phyloP scores from a whole-genome alignment of 108 stramenopile genomes.

The Chaetoceros tenuissimus region DNA sequence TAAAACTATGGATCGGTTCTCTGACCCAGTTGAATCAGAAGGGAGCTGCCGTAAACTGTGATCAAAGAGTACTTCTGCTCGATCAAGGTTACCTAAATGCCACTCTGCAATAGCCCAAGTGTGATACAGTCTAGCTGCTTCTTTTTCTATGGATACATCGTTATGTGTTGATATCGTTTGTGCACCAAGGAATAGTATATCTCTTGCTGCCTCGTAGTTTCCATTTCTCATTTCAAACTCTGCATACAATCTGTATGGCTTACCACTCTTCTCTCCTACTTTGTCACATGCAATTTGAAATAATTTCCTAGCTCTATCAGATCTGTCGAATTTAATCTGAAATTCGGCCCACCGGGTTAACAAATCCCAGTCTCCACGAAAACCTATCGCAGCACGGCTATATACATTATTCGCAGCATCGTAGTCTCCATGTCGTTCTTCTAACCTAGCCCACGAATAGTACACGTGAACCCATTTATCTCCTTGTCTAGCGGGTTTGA shows the following conservation, averaged over 20 bases:
- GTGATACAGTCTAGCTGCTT: constrained; percentile 40
- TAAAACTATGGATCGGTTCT: constrained; percentile 46
- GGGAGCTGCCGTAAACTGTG: constrained; percentile 51
- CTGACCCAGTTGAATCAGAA: constrained; percentile 20
- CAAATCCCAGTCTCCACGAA: constrained; percentile 34
- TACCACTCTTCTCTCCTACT: constrained; percentile 21
- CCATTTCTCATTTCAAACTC: constrained; percentile 55
- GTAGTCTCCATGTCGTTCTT: constrained; percentile 49
- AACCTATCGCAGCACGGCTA: constrained; percentile 42
- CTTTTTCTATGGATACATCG: constrained; percentile 5
- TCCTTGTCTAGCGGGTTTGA: constrained; percentile 47
- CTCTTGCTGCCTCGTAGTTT: constrained; percentile 39
- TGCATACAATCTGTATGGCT: constrained; percentile 50
- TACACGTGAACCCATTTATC: constrained; percentile 72
- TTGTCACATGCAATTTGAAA: constrained; percentile 47
- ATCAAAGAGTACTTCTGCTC: constrained; percentile 56
- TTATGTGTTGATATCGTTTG: constrained; percentile 20
- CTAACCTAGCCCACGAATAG: constrained; percentile 66
- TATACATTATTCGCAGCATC: constrained; percentile 49
- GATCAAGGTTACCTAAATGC: constrained; percentile 40
- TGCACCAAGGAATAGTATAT: constrained; percentile 47
- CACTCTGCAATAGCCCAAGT: constrained; percentile 74
- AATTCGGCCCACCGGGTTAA: constrained; percentile 55
- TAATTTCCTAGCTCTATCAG: constrained; percentile 29
- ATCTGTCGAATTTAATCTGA: constrained; percentile 20